Evolutionary conservation across 257 asterid species (phyloP), one percentile per base, ranked within the genome.

Genomic region (Jacaranda mimosifolia): DNA sequence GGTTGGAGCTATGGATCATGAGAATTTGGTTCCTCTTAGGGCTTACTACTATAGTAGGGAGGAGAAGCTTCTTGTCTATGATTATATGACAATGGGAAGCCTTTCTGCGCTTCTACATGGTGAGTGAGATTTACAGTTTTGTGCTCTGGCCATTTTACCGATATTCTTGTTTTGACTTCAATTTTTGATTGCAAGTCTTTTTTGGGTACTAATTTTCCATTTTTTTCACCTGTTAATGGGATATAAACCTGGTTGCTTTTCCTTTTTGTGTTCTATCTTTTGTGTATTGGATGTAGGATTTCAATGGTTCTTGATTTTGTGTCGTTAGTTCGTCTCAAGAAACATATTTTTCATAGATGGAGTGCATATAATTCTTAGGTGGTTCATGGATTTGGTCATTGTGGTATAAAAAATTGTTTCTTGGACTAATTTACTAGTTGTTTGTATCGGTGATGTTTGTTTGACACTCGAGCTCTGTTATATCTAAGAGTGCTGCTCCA

Each of bases 41-140:
- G 97, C 98, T 74, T 94, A 91, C 79, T 94, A 91, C 70, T 91
- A 85, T 45, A 90, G 95, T 65, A 79, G 94, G 73, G 98, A 91
- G 80, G 98, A 94, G 83, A 94, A 94, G 86, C 91, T 94, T 65
- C 94, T 94, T 80, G 98, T 94, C 3, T 94, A 82, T 77, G 98
- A 94, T 42, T 94, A 94, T 46, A 90, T 91, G 98, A 89, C 96
- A 4, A 88, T 83, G 92, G 97, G 98, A 73, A 94, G 97, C 87
- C 90, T 94, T 62, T 94, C 98, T 83, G 97, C 97, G 45, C 89
- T 91, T 73, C 82, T 94, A 38, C 98, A 94, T 68, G 97, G 98
- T 94, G 62, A 85, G 84, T 53, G 4, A 3, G 7, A 11, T 60
- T 62, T 0, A 48, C 53, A 26, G 0, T 13, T 58, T 39, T 64